Percentiles rank a stretch among this genome's conserved stretches.
Conservation (phyloP, 1,284 basidiomycete genomes). For the Trichosporon sp. region DNA sequence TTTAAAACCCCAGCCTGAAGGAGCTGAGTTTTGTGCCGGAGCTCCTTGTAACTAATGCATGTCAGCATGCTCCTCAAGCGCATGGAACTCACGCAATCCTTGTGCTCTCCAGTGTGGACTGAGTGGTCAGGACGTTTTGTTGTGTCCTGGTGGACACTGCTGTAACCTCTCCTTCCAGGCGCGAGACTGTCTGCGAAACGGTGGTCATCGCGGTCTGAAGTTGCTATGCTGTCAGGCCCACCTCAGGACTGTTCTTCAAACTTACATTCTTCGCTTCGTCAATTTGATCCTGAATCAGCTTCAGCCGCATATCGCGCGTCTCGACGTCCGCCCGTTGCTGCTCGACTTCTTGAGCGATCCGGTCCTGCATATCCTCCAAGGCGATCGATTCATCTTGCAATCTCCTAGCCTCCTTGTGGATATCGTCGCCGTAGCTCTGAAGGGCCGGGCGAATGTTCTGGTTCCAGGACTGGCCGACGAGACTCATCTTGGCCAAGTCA, state of each 20-base stretch:
- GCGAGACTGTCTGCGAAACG: slow-evolving; percentile 42
- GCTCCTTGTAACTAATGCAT: slow-evolving; percentile 40
- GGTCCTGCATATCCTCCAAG: slow-evolving; percentile 76
- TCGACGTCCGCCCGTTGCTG: slow-evolving; percentile 66
- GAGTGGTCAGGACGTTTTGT: slow-evolving; percentile 43
- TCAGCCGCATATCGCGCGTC: slow-evolving; percentile 63
- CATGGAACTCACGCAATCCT: slow-evolving; percentile 46
- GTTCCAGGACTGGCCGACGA: slow-evolving; percentile 66
- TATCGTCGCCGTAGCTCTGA: slow-evolving; percentile 67
- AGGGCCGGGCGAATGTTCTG: slow-evolving; percentile 72
- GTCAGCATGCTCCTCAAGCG: background rate
- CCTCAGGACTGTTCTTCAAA: background rate
- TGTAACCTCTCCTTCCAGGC: slow-evolving; percentile 46
- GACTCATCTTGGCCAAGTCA: slow-evolving; percentile 66
- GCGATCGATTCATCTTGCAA: slow-evolving; percentile 73
- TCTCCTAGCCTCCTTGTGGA: slow-evolving; percentile 67
- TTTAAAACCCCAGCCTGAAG: slow-evolving; percentile 45
- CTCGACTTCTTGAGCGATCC: slow-evolving; percentile 58
- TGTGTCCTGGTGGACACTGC: slow-evolving; percentile 45
- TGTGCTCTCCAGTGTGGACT: slow-evolving; percentile 48
- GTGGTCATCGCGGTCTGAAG: slow-evolving; percentile 41
- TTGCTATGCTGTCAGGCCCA: slow-evolving; percentile 34
- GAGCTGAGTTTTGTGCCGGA: slow-evolving; percentile 48
- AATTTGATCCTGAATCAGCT: slow-evolving; percentile 64
- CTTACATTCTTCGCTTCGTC: slow-evolving; percentile 72